Conservation (phyloP, 495 filamentous ascomycete genomes). For the Lentithecium fluviatile region DNA sequence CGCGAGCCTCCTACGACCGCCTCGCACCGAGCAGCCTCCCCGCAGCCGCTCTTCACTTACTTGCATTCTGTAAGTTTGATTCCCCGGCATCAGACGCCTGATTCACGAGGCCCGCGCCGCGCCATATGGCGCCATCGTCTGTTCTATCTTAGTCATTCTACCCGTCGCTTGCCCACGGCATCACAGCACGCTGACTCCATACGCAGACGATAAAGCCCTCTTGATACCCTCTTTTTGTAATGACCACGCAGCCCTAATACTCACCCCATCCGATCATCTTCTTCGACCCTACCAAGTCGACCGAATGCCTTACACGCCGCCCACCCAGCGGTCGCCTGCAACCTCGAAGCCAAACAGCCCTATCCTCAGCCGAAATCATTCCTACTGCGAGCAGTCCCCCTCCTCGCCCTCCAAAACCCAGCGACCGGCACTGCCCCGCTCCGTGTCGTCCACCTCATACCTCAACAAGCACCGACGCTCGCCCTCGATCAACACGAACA, state of each 20-base stretch:
- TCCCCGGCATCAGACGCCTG: not conserved
- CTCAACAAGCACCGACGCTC: conserved; percentile 66
- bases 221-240: conserved; percentile 38
- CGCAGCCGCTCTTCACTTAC: conserved; percentile 15
- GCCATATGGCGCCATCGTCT: not conserved
- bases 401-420: conserved; percentile 42
- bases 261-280: conserved; percentile 27
- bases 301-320: conserved; percentile 93
- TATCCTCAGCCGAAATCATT: conserved; percentile 56
- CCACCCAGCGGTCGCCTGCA: conserved; percentile 75
- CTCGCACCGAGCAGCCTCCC: conserved; percentile 5
- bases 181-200: conserved; percentile 6
- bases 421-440: conserved; percentile 64
- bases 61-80: conserved; percentile 18
- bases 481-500: conserved; percentile 52
- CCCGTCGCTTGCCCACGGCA: not conserved
- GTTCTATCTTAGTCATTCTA: not conserved
- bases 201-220: conserved; percentile 4
- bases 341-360: conserved; percentile 65
- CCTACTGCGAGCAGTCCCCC: conserved; percentile 50
- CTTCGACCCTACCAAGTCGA: conserved; percentile 30
- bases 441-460: conserved; percentile 75
- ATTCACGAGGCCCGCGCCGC: not conserved
- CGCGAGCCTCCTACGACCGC: conserved; percentile 20
- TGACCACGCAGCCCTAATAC: conserved; percentile 30